These are phyloP conservation scores for Camellia oleifera DNA, from an alignment of 179 eudicot species.

Conservation along the genomic window DNA sequence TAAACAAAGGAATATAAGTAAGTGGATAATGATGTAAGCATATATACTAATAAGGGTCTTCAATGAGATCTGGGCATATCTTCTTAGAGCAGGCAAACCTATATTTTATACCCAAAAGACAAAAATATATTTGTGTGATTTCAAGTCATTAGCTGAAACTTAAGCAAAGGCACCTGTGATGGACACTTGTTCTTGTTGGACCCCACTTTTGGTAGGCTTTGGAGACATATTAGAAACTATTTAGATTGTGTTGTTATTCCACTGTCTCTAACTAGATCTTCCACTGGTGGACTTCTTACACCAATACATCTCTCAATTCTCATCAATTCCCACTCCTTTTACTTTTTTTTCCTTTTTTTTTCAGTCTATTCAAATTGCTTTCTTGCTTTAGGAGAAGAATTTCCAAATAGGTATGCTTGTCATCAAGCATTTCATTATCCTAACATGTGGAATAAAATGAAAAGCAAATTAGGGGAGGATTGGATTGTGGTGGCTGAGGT, in stretches of 20 bases:
- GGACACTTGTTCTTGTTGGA: constrained; percentile 75
- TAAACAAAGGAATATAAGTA: constrained; percentile 70
- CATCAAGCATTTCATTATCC: constrained; percentile 37
- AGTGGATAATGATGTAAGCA: constrained; percentile 86
- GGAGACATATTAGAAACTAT: constrained; percentile 42
- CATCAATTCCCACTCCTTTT: constrained; percentile 43
- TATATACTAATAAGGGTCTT: constrained; percentile 54
- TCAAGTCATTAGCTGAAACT: constrained; percentile 56
- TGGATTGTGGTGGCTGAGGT: constrained; percentile 37
- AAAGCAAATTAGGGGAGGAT: constrained; percentile 20
- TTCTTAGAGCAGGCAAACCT: constrained; percentile 66
- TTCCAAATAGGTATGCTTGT: constrained; percentile 52
- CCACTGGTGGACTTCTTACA: constrained; percentile 42
- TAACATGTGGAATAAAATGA: constrained; percentile 48
- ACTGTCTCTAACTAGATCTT: constrained; percentile 35
- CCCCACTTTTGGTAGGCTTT: constrained; percentile 52
- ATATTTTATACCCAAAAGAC: constrained; percentile 17
- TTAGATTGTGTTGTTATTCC: constrained; percentile 41
- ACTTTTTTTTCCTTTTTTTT: constrained; percentile 17
- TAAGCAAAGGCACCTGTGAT: constrained; percentile 48
- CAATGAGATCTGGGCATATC: constrained; percentile 82
- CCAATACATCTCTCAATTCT: constrained; percentile 40
- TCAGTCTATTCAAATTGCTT: constrained; percentile 42
- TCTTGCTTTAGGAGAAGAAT: constrained; percentile 40
- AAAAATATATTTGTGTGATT: constrained; percentile 60